Base-by-base conservation (phyloP, 1,284 basidiomycete species). In the Macrocystidia cucumis region DNA sequence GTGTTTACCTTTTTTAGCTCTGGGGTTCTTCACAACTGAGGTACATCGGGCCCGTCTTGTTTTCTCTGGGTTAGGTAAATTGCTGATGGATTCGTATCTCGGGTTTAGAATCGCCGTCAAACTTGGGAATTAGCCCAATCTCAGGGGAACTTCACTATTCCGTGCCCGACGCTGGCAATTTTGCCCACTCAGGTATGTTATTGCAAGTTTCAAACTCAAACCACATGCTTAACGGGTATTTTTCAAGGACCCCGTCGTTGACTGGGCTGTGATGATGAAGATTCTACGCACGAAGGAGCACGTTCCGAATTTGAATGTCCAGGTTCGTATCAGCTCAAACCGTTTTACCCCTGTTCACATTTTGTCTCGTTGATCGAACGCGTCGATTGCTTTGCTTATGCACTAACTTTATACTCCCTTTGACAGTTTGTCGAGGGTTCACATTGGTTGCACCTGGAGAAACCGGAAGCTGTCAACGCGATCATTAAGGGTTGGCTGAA, bases 391-490 rank as follows among this genome's bases (percentile, higher is more conserved):
- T n/a, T n/a, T n/a, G n/a, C 29, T 4, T 30, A 14, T 30, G 5
- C 14, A 18, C 5, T 11, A 16, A 9, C 16, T 29, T 18, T 30
- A 11, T 37, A 5, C 56, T 48, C 18, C 11, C 19, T 18, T 32
- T 21, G 39, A 18, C 29, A 74, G 70, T 54, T 60, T 1, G 48
- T 77, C 34, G 45, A 55, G 3, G 69, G 69, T 0, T 64, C 72
- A 2, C 78, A 80, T 47, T 80, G 77, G 78, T 57, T 69, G 2
- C 78, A 81, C 31, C 55, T 80, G 9, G 78, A 81, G 48, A 54
- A 64, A 34, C 69, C 75, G 1, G 37, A 51, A 2, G 54, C 60
- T 31, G 68, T 77, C 45, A 81, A 81, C 43, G 32, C 34, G 2
- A 38, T 56, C 20, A 43, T 56, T 22, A 47, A 50, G 19, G 40